A percentile compares a stretch with the other conserved stretches of the same genome.
These are phyloP conservation scores for Ascochyta koolunga DNA, from an alignment of 2,329 filamentous ascomycete species.

Conservation along the genomic window DNA sequence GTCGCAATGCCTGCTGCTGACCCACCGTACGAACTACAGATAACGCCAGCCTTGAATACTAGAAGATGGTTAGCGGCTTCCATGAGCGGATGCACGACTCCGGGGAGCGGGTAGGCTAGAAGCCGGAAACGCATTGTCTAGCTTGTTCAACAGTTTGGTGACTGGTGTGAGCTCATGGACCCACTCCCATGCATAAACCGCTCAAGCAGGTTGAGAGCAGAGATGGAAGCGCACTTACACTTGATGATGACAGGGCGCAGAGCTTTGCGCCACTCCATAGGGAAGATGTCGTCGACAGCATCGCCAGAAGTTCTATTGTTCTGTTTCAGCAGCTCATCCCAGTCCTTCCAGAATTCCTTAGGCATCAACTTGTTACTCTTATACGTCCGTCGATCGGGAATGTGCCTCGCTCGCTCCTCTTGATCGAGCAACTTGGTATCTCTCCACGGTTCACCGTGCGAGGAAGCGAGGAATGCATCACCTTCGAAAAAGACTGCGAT, in stretches of 20 bases:
- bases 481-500: conserved; percentile 31
- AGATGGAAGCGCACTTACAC: conserved; percentile 23
- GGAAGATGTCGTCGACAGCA: conserved; percentile 34
- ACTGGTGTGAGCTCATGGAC: neutral
- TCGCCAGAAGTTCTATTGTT: conserved; percentile 16
- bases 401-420: conserved; percentile 46
- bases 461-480: conserved; percentile 46
- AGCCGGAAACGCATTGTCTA: conserved; percentile 1
- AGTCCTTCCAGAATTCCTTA: conserved; percentile 49
- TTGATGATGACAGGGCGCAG: conserved; percentile 52
- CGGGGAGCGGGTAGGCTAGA: neutral
- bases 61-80: neutral
- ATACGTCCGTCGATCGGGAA: conserved; percentile 48
- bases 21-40: conserved; percentile 41
- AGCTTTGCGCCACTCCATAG: conserved; percentile 50
- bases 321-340: conserved; percentile 35
- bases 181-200: neutral
- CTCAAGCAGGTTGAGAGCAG: neutral
- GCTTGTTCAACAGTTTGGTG: neutral
- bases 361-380: conserved; percentile 48
- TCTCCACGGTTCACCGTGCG: conserved; percentile 43
- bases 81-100: neutral
- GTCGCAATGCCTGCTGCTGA: conserved; percentile 48
- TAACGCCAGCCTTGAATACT: conserved; percentile 57
- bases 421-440: conserved; percentile 50